phyloP scores from a whole-genome alignment of 305 asterid species.

The Plantago coronopus region DNA sequence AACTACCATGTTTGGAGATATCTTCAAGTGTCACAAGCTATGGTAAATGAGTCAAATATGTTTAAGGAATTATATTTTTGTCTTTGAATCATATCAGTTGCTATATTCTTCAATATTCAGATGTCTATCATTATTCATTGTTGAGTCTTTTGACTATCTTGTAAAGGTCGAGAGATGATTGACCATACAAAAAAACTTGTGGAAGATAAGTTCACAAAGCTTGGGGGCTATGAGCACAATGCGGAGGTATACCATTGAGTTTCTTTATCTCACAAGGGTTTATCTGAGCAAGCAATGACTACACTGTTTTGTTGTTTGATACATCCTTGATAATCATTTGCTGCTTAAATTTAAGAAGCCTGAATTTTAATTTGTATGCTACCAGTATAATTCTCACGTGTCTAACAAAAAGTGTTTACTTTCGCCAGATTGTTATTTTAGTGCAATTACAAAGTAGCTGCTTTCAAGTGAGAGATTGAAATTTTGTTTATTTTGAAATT shows the following conservation, averaged over 20 bases:
- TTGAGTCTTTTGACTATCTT: conserved; percentile 23
- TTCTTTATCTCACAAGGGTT: conserved; percentile 32
- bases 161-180: conserved; percentile 95
- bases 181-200: conserved; percentile 94
- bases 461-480: no score
- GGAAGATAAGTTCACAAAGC: conserved; percentile 82
- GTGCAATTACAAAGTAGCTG: no score
- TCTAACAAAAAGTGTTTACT: no score
- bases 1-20: conserved; percentile 95
- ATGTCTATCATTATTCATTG: neutral
- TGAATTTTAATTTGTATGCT: no score
- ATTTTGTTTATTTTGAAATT: no score
- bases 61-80: conserved; percentile 17
- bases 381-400: no score
- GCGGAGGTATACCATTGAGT: conserved; percentile 66
- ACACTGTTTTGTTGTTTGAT: no score
- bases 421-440: no score
- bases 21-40: conserved; percentile 99
- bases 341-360: no score
- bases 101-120: conserved; percentile 16
- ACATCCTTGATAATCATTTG: no score
- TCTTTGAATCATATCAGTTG: conserved; percentile 10
- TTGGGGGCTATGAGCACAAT: conserved; percentile 81
- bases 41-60: conserved; percentile 46
- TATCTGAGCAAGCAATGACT: conserved; percentile 14